Base-by-base conservation (phyloP, 2,329 filamentous ascomycete genomes). In the Saccharata proteae region DNA sequence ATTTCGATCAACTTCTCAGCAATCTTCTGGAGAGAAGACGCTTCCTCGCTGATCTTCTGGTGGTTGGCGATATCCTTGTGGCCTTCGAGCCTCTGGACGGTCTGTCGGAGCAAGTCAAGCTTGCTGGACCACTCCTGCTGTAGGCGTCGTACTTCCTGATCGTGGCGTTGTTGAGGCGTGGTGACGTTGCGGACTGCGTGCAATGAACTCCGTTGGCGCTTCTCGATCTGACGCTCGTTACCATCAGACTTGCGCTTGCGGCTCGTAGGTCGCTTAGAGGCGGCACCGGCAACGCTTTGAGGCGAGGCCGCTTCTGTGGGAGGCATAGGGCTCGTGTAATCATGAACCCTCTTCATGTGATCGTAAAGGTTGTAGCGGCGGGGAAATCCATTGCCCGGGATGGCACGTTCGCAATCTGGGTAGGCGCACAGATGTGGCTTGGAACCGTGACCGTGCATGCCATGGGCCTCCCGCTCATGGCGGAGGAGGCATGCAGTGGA, bases 331-430 rank as follows among this genome's bases (percentile, higher is more conserved):
- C 49, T 50, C 23, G 49, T 64, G 47, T 70, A 73, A 42, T 73
- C 69, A 47, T 96, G 88, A 6, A 94, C 86, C 40, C 88, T 79
- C 62, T 84, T 83, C 86, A 94, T 94, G 67, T 96, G 88, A 61
- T 96, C 88, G 57, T 80, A 77, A 32, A 93, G 71, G 61, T 96
- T 96, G 83, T 90, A 96, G 47, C 86, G 79, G 46, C 88, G 78
- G 21, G 86, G 88, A 51, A 96, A 96, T 45, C 88, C 88, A 54
- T 88, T 84, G 46, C 84, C 85, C 15, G 72, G 65, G 19, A 79
- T 65, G 36, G 83, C 76, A 41, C 88, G 79, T 50, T 94, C 85
- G 49, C 88, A 96, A 39, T 82, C 84, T 16, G 79, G 69, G 57
- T 88, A 90, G 37, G 77, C 74, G 71, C 88, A 96, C 30, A 90